phyloP scores from a whole-genome alignment of 257 asterid species.

The Perilla frutescens region DNA sequence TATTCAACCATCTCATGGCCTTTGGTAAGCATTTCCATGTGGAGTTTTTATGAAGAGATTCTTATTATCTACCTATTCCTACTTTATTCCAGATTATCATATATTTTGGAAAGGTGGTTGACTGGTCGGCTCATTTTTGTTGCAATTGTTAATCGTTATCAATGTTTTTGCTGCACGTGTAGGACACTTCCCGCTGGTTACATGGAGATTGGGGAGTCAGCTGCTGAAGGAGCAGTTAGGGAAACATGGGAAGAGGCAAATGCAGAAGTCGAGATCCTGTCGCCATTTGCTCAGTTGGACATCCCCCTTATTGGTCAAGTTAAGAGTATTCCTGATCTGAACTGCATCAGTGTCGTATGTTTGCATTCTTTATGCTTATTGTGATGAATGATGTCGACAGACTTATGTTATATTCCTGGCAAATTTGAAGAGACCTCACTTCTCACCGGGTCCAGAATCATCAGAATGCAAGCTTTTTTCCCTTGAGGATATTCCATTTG shows the following conservation, averaged over 20 bases:
- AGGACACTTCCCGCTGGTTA: constrained; percentile 99
- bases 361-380: constrained; percentile 28
- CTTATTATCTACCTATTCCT: neutral
- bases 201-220: constrained; percentile 96
- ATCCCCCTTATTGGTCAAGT: constrained; percentile 97
- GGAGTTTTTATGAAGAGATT: neutral
- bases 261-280: constrained; percentile 81
- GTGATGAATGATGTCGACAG: constrained; percentile 52
- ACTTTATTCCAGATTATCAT: neutral
- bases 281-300: constrained; percentile 91
- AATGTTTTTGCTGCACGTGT: neutral
- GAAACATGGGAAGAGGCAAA: constrained; percentile 98
- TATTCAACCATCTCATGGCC: constrained; percentile 92
- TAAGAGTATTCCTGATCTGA: constrained; percentile 29
- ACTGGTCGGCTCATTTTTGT: neutral
- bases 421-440: constrained; percentile 76
- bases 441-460: constrained; percentile 95
- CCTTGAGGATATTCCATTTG: constrained; percentile 78
- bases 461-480: constrained; percentile 84
- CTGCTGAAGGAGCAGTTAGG: constrained; percentile 87
- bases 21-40: constrained; percentile 64
- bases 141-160: neutral
- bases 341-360: neutral
- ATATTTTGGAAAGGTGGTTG: neutral
- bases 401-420: constrained; percentile 90